These are phyloP conservation scores for Solanum bulbocastanum DNA, from an alignment of 257 asterid genomes.

Conservation along the genomic window DNA sequence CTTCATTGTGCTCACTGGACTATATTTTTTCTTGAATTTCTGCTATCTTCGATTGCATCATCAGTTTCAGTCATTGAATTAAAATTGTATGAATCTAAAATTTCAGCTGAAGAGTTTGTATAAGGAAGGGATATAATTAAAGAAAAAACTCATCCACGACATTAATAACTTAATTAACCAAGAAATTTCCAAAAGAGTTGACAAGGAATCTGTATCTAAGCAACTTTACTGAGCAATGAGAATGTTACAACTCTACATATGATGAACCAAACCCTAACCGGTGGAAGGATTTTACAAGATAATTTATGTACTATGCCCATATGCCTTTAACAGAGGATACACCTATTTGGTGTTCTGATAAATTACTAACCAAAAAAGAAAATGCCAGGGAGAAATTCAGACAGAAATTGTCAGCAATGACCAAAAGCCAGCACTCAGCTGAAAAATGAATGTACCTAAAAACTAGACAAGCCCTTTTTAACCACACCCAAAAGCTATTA, in stretches of 20 bases:
- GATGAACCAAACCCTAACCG: not conserved
- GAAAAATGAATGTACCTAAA: not conserved
- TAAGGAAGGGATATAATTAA: not conserved
- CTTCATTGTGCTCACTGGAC: no score
- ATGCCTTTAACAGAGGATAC: slow-evolving; percentile 4
- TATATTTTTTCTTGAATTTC: not conserved
- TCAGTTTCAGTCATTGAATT: no score
- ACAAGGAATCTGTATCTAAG: not conserved
- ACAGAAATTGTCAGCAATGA: slow-evolving; percentile 2
- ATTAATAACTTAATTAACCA: not conserved
- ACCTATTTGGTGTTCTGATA: slow-evolving; percentile 12
- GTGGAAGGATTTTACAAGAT: not conserved
- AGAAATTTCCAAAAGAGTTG: not conserved
- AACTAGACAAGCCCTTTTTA: not conserved
- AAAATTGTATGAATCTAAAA: no score
- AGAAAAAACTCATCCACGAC: not conserved
- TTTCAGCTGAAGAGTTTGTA: not conserved
- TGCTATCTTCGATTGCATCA: no score
- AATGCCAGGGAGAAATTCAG: slow-evolving; percentile 12
- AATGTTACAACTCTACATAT: not conserved
- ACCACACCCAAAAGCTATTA: not conserved
- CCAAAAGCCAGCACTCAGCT: slow-evolving; percentile 2
- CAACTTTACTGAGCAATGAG: not conserved
- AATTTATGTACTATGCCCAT: not conserved
- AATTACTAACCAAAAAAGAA: not conserved